Conservation (phyloP, 441 rosid species). For the Breynia disticha region DNA sequence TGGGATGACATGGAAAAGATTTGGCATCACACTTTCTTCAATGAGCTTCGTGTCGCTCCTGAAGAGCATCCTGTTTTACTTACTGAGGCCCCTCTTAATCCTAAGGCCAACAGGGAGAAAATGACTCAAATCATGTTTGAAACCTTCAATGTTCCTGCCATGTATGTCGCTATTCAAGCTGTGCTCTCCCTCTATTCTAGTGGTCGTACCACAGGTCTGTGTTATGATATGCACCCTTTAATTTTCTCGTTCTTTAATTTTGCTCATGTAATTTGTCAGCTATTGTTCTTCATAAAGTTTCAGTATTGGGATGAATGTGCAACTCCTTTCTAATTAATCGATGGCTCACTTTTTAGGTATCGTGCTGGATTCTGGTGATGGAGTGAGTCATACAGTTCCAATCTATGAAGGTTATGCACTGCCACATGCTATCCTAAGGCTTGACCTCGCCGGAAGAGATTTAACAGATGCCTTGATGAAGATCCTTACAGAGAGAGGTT, state of each 20-base stretch:
- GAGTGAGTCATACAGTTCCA: slow-evolving; percentile 28
- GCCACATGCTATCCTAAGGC: slow-evolving; percentile 32
- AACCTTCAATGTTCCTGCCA: slow-evolving; percentile 25
- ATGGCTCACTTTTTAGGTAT: not conserved
- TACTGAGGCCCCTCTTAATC: too few relatives aligned
- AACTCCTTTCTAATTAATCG: too few relatives aligned
- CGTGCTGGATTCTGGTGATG: slow-evolving; percentile 9
- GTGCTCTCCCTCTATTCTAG: slow-evolving; percentile 28
- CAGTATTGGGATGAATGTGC: too few relatives aligned
- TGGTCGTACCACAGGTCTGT: slow-evolving; percentile 30
- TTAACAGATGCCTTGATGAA: slow-evolving; percentile 33
- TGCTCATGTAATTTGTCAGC: too few relatives aligned
- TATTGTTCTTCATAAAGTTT: too few relatives aligned
- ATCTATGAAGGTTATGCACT: slow-evolving; percentile 30
- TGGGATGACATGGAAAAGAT: slow-evolving; percentile 39
- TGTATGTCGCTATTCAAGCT: not conserved
- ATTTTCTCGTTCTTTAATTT: too few relatives aligned
- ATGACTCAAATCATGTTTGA: slow-evolving; percentile 7
- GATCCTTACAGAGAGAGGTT: slow-evolving; percentile 32
- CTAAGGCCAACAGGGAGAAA: too few relatives aligned
- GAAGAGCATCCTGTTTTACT: too few relatives aligned
- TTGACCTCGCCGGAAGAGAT: slow-evolving; percentile 34
- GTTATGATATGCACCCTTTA: not conserved
- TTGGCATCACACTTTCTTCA: not conserved
- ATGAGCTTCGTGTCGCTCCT: too few relatives aligned